Conservation (phyloP, 2,329 filamentous ascomycete species). For the Camillea tinctor region DNA sequence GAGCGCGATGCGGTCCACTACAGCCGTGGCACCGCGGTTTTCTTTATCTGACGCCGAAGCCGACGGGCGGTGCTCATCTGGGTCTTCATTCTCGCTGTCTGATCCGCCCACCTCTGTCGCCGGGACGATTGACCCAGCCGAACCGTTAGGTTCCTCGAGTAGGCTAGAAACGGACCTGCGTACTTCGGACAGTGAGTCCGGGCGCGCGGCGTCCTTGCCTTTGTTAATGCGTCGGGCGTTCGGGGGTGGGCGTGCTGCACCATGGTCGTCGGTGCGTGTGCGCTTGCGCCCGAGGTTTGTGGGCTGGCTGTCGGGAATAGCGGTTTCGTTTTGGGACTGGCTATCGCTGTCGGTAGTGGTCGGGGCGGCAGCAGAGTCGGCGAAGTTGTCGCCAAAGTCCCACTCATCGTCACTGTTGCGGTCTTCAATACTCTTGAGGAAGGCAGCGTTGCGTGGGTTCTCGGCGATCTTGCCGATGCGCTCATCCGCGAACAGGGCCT, state of each 20-base stretch:
- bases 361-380: slow-evolving; percentile 40
- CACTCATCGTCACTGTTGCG: slow-evolving; percentile 72
- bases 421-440: slow-evolving; percentile 87
- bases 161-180: slow-evolving; percentile 80
- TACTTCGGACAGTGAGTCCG: slow-evolving; percentile 75
- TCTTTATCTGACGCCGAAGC: slow-evolving; percentile 45
- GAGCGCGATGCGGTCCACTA: slow-evolving; percentile 69
- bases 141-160: slow-evolving; percentile 65
- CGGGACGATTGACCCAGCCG: slow-evolving; percentile 45
- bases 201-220: slow-evolving; percentile 52
- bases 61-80: slow-evolving; percentile 31
- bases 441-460: slow-evolving; percentile 85
- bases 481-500: slow-evolving; percentile 83
- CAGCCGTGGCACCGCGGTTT: slow-evolving; percentile 38
- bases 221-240: slow-evolving; percentile 60
- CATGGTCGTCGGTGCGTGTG: slow-evolving; percentile 26
- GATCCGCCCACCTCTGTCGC: slow-evolving; percentile 48
- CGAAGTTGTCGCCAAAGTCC: slow-evolving; percentile 65
- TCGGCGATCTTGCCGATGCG: slow-evolving; percentile 87
- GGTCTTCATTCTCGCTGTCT: slow-evolving; percentile 53
- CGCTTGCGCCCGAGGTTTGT: slow-evolving; percentile 37
- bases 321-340: slow-evolving; percentile 36
- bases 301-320: slow-evolving; percentile 54
- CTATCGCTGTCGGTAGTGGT: slow-evolving; percentile 35
- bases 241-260: slow-evolving; percentile 52